Conservation (phyloP, 2,329 filamentous ascomycete species). For the Fusarium pseudocircinatum region DNA sequence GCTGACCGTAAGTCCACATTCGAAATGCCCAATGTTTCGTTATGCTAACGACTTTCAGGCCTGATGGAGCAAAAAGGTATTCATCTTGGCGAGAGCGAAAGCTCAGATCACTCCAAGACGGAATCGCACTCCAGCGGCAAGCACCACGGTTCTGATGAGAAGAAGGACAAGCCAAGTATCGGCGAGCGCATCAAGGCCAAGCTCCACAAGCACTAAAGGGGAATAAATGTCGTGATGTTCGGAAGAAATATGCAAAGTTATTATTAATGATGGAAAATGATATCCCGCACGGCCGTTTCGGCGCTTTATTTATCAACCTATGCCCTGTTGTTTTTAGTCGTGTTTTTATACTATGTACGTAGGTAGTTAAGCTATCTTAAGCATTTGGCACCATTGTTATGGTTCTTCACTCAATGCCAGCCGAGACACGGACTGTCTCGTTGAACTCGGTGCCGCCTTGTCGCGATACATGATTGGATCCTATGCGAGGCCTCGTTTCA, state of each 20-base stretch:
- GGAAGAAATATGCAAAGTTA: background rate
- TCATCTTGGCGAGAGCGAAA: slow-evolving; percentile 28
- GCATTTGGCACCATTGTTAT: background rate
- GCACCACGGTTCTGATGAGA: slow-evolving; percentile 29
- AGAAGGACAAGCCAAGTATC: slow-evolving; percentile 61
- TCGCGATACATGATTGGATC: background rate
- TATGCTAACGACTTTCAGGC: slow-evolving; percentile 37
- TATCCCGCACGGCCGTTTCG: slow-evolving; percentile 22
- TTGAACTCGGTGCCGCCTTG: background rate
- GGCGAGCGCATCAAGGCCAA: slow-evolving; percentile 76
- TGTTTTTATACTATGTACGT: background rate
- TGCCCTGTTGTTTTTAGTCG: background rate
- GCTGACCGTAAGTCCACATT: slow-evolving; percentile 66
- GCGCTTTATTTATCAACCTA: background rate
- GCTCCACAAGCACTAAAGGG: slow-evolving; percentile 62
- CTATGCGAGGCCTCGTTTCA: background rate
- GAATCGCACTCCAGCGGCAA: slow-evolving; percentile 19
- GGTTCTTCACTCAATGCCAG: background rate
- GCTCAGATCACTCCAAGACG: background rate
- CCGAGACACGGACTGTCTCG: background rate
- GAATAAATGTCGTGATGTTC: background rate
- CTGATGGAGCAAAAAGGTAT: slow-evolving; percentile 49
- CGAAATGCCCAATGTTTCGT: background rate
- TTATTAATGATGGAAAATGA: slow-evolving; percentile 25
- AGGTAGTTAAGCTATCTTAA: background rate